Conservation (phyloP, 257 asterid species). For the Nicotiana noctiflora region DNA sequence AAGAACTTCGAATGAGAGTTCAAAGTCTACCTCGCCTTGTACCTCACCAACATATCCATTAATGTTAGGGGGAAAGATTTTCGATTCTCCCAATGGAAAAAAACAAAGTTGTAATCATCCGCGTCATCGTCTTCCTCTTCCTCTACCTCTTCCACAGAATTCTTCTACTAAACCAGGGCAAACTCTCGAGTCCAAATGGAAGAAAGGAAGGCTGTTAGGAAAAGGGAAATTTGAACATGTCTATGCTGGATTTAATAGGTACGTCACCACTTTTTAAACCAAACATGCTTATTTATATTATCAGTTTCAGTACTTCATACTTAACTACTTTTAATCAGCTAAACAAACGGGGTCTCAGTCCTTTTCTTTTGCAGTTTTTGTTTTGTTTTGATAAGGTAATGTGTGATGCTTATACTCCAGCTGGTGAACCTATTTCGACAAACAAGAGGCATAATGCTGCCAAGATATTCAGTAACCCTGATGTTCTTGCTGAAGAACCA, state of each 20-base stretch:
- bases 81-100: conserved; percentile 7
- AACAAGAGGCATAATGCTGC: no score
- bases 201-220: conserved; percentile 59
- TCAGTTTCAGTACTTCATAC: no score
- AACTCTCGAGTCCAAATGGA: conserved; percentile 26
- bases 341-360: background rate
- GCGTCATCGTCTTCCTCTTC: conserved; percentile 18
- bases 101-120: conserved; percentile 2
- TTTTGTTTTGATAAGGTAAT: no score
- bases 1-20: background rate
- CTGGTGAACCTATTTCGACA: no score
- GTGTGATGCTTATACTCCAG: no score
- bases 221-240: conserved; percentile 68
- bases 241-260: conserved; percentile 64
- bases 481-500: no score
- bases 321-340: no score
- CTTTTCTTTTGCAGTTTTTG: no score
- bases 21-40: background rate
- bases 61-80: background rate
- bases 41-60: conserved; percentile 3
- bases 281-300: background rate
- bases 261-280: background rate
- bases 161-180: background rate
- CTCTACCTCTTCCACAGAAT: conserved; percentile 23
- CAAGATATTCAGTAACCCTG: no score